Conservation (phyloP, 2,329 filamentous ascomycete species). For the Cladobotryum protrusum region DNA sequence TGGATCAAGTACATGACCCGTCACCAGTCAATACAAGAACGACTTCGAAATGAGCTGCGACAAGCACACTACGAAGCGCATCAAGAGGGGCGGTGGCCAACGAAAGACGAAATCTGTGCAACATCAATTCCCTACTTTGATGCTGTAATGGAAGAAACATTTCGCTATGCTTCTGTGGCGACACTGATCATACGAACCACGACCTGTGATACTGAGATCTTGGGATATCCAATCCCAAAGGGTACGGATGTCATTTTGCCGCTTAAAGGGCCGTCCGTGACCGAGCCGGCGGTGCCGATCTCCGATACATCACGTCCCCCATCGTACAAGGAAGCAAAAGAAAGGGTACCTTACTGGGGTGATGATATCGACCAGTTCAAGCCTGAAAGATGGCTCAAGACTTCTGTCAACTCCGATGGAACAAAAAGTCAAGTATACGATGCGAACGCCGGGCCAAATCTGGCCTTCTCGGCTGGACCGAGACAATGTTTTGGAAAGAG, state of each 20-base stretch:
- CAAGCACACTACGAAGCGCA: conserved; percentile 17
- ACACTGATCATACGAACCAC: conserved; percentile 25
- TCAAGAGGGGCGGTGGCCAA: conserved; percentile 21
- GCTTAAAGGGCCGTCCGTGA: conserved; percentile 23
- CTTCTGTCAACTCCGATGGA: conserved; percentile 9
- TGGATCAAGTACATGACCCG: conserved; percentile 23
- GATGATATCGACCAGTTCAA: conserved; percentile 25
- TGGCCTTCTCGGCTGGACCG: conserved; percentile 31
- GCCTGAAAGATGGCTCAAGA: conserved; percentile 33
- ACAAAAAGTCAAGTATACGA: conserved; percentile 21
- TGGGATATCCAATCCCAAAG: conserved; percentile 28
- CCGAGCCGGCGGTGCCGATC: conserved; percentile 21
- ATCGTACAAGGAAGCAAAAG: conserved; percentile 18
- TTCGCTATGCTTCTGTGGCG: conserved; percentile 26
- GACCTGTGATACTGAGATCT: conserved; percentile 25
- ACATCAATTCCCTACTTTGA: conserved; percentile 30
- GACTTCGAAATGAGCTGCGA: conserved; percentile 21
- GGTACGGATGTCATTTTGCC: conserved; percentile 27
- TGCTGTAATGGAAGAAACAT: conserved; percentile 31
- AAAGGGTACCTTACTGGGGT: conserved; percentile 24
- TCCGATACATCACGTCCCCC: conserved; percentile 23
- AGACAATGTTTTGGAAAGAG: conserved; percentile 34
- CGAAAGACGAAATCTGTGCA: conserved; percentile 22
- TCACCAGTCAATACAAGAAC: conserved; percentile 18
- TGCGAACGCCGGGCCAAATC: conserved; percentile 26